Percentiles rank a stretch among this genome's conserved stretches.
Evolutionary conservation across 1,139 yeast species (phyloP).

Genomic region (Geotrichum aggregatum): DNA sequence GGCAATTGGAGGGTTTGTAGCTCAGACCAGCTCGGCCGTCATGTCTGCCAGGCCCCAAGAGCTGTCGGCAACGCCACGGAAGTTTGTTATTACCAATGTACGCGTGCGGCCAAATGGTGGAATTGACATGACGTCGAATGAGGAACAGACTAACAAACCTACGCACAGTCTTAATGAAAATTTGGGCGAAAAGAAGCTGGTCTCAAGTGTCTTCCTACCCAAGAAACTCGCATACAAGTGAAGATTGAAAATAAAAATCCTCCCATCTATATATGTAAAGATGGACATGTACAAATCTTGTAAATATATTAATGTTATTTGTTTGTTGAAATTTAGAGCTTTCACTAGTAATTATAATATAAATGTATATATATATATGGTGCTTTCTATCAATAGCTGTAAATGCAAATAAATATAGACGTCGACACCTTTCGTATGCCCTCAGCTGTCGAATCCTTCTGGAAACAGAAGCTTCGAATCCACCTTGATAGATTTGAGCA

Average conservation of each 20-base stretch:
- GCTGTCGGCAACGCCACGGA: constrained; percentile 11
- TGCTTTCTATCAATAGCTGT: too few relatives aligned
- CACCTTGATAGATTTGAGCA: constrained; percentile 42
- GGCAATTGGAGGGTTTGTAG: constrained; percentile 21
- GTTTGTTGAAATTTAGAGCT: constrained; percentile 1
- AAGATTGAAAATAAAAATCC: not conserved
- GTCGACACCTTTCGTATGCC: not conserved
- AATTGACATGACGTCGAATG: constrained; percentile 10
- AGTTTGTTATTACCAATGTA: constrained; percentile 9
- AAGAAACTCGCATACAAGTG: not conserved
- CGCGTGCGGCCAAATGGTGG: constrained; percentile 13
- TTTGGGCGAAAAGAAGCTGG: constrained; percentile 3
- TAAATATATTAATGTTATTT: constrained; percentile 10
- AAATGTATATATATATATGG: too few relatives aligned
- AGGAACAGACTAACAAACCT: constrained; percentile 6
- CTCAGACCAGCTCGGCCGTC: constrained; percentile 6
- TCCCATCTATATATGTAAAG: too few relatives aligned
- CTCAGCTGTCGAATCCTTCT: constrained; percentile 18
- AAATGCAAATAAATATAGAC: not conserved
- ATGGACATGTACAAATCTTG: too few relatives aligned
- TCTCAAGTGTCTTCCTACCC: not conserved
- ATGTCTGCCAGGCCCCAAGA: not conserved
- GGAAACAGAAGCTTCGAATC: constrained; percentile 43
- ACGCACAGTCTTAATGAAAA: constrained; percentile 2
- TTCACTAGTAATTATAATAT: not conserved